Evolutionary conservation across 1,284 basidiomycete genomes (phyloP).

Genomic region (Pseudozyma tsukubaensis): DNA sequence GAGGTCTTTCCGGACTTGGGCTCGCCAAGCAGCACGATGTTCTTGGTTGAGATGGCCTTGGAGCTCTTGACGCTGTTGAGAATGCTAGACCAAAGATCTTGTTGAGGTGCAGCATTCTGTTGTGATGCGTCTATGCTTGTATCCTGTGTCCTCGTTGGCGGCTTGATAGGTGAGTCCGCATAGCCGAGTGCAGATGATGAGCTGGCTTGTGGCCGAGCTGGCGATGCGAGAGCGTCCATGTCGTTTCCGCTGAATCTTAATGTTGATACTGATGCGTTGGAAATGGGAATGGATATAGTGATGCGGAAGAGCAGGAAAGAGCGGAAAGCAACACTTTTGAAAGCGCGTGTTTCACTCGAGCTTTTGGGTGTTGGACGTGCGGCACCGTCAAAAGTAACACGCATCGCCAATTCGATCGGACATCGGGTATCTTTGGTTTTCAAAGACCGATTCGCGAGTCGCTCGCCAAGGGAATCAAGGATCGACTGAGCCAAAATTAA

Average conservation of each 20-base stretch:
- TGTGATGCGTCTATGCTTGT: constrained; percentile 4
- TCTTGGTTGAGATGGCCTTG: constrained; percentile 85
- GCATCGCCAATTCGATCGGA: no score
- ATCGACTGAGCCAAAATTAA: background rate
- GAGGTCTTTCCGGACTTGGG: constrained; percentile 81
- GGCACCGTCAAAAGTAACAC: no score
- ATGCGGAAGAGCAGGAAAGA: background rate
- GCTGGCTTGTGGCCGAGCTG: constrained; percentile 12
- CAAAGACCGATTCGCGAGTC: no score
- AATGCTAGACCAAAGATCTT: constrained; percentile 88
- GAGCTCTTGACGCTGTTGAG: constrained; percentile 86
- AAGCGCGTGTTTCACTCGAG: no score
- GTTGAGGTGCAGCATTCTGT: constrained; percentile 9
- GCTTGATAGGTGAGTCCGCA: constrained; percentile 21
- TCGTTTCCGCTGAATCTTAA: background rate
- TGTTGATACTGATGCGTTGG: background rate
- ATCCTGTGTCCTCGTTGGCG: constrained; percentile 2
- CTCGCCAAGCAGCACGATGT: constrained; percentile 80
- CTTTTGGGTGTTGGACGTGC: no score
- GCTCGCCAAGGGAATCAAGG: no score
- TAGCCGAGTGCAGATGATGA: constrained; percentile 9
- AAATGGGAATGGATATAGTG: background rate
- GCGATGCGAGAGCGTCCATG: constrained; percentile 23
- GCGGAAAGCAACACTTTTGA: background rate
- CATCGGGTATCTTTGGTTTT: no score